These are phyloP conservation scores for Diaporthe longicolla DNA, from an alignment of 2,329 filamentous ascomycete species.

Conservation along the genomic window DNA sequence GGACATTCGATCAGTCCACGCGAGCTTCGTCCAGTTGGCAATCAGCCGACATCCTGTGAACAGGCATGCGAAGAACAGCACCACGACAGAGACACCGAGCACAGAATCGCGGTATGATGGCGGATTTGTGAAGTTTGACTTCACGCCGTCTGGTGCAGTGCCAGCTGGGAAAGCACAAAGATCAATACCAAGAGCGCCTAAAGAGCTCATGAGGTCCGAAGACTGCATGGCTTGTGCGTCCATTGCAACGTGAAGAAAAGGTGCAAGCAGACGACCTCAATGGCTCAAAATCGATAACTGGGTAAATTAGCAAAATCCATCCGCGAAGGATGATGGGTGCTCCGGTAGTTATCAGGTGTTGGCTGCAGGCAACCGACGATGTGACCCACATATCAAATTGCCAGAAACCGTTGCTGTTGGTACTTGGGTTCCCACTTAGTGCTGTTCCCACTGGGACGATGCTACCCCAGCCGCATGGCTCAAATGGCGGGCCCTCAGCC, in stretches of 20 bases:
- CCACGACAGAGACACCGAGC: conserved; percentile 9
- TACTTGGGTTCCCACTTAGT: background rate
- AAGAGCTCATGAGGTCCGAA: background rate
- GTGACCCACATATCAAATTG: too few relatives aligned
- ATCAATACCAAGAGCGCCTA: conserved; percentile 4
- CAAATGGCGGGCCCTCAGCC: background rate
- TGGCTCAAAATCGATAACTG: background rate
- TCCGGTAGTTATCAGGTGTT: background rate
- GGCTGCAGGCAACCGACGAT: too few relatives aligned
- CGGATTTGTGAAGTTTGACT: conserved; percentile 24
- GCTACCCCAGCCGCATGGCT: too few relatives aligned
- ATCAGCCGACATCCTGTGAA: conserved; percentile 16
- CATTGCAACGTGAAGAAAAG: background rate
- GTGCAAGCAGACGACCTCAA: background rate
- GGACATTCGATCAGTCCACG: conserved; percentile 19
- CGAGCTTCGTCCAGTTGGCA: conserved; percentile 31
- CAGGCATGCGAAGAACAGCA: background rate
- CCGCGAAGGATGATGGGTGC: background rate
- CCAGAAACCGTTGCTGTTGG: background rate
- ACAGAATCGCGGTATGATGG: conserved; percentile 21
- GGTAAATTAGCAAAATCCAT: background rate
- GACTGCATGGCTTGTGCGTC: background rate
- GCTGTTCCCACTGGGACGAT: background rate
- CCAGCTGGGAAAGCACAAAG: conserved; percentile 15
- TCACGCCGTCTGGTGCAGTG: conserved; percentile 8